Percentiles rank a stretch among this genome's conserved stretches.
These are phyloP conservation scores for Scopulariopsis brevicaulis DNA, from an alignment of 2,329 filamentous ascomycete species.

Conservation along the genomic window DNA sequence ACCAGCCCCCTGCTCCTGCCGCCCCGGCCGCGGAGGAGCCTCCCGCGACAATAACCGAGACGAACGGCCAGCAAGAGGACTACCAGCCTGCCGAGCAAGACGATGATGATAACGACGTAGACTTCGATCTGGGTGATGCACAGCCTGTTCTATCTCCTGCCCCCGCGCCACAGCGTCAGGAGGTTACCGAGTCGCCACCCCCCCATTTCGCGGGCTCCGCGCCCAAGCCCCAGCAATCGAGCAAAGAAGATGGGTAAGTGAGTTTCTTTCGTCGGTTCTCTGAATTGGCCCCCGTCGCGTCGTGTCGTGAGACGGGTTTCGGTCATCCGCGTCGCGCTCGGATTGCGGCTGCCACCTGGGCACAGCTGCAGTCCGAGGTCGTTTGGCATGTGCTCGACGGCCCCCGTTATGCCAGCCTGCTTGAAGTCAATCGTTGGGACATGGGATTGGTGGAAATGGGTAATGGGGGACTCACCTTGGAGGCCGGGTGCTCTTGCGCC, in stretches of 20 bases:
- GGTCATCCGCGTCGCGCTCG: not conserved
- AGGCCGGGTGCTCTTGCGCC: not conserved
- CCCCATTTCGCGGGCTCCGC: not conserved
- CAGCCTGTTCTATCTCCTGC: conserved; percentile 13
- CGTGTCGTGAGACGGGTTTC: not conserved
- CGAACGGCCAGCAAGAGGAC: not conserved
- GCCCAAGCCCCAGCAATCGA: not conserved
- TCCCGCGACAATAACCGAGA: not conserved
- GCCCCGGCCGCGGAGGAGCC: not conserved
- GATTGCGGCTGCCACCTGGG: not conserved
- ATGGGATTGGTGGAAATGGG: not conserved
- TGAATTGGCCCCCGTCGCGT: not conserved
- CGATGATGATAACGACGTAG: conserved; percentile 45
- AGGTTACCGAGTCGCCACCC: not conserved
- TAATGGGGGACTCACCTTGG: not conserved
- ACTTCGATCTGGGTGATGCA: conserved; percentile 43
- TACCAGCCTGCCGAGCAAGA: conserved; percentile 23
- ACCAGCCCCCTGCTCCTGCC: conserved; percentile 12
- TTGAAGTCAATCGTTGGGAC: not conserved
- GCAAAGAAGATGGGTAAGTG: conserved; percentile 33
- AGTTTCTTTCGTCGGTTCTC: not conserved
- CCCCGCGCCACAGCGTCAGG: conserved; percentile 11
- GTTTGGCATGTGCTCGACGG: not conserved
- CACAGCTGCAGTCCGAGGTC: not conserved
- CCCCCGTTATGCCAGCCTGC: not conserved